These are phyloP conservation scores for Madurella mycetomatis DNA, from an alignment of 2,329 filamentous ascomycete genomes.

Conservation along the genomic window DNA sequence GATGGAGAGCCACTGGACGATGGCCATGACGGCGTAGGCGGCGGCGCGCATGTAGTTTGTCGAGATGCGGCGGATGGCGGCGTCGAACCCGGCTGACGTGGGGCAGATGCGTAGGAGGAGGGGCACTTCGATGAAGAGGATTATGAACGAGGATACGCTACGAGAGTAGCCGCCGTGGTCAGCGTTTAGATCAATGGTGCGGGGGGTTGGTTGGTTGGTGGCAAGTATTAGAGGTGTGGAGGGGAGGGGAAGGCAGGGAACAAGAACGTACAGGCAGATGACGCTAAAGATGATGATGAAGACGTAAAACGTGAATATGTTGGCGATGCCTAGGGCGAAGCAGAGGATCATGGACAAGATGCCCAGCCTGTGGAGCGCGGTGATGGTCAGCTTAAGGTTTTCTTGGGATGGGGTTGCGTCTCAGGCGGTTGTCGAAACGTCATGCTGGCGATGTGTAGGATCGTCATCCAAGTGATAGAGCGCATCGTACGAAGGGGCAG, in stretches of 20 bases:
- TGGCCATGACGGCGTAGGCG: conserved; percentile 76
- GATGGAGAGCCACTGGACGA: conserved; percentile 80
- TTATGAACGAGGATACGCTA: conserved; percentile 66
- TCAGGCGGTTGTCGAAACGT: not conserved
- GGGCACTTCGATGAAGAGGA: conserved; percentile 85
- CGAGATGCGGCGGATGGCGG: conserved; percentile 82
- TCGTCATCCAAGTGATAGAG: not conserved
- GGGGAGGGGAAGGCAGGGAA: not conserved
- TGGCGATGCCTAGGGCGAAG: conserved; percentile 64
- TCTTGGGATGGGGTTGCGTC: too few relatives aligned
- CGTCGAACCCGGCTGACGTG: conserved; percentile 84
- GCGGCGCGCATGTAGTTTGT: conserved; percentile 95
- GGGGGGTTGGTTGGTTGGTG: not conserved
- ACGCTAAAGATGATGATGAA: conserved; percentile 49
- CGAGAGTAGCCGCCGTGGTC: not conserved
- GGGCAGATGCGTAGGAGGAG: conserved; percentile 96
- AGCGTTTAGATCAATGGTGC: not conserved
- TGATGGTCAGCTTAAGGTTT: conserved; percentile 10
- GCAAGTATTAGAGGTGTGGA: not conserved
- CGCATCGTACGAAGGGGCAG: not conserved
- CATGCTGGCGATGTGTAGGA: not conserved
- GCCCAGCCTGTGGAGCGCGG: conserved; percentile 51
- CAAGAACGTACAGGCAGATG: conserved; percentile 48
- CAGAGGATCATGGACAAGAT: conserved; percentile 68
- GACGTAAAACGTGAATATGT: conserved; percentile 55